A percentile compares a stretch with the other conserved stretches of the same genome.
Conservation (phyloP, 768 basidiomycete species). For the Tricholoma terreum region DNA sequence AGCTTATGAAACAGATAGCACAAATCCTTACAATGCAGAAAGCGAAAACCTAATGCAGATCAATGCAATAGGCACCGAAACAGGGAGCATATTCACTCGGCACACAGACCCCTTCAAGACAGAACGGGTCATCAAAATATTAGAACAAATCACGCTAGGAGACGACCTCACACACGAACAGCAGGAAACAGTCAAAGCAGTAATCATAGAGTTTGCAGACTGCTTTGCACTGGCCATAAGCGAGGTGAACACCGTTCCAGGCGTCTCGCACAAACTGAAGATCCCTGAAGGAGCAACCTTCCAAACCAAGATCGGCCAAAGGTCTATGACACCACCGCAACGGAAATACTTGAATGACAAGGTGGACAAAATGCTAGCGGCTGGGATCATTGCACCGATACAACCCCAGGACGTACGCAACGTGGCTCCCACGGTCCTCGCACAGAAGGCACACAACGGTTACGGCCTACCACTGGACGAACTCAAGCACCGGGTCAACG, state of each 20-base stretch:
- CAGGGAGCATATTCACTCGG: not conserved
- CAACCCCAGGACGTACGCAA: constrained; percentile 10
- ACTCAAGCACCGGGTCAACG: constrained; percentile 31
- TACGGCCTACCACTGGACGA: constrained; percentile 29
- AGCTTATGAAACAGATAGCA: not conserved
- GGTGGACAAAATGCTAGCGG: constrained; percentile 32
- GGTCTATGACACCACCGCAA: constrained; percentile 28
- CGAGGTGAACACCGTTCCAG: not conserved
- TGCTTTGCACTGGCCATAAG: not conserved
- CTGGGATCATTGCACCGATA: constrained; percentile 30
- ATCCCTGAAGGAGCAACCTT: constrained; percentile 27
- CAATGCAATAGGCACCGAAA: not conserved
- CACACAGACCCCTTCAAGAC: not conserved
- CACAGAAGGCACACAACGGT: constrained; percentile 32
- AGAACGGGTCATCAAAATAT: not conserved
- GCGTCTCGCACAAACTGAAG: constrained; percentile 27
- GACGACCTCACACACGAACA: not conserved
- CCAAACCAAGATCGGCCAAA: constrained; percentile 25
- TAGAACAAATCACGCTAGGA: not conserved
- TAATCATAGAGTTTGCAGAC: not conserved
- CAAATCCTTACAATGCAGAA: not conserved
- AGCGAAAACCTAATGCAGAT: not conserved
- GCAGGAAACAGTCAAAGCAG: not conserved
- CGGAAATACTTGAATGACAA: constrained; percentile 22
- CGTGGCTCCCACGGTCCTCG: constrained; percentile 28